Percentiles rank a stretch among this genome's conserved stretches.
Evolutionary conservation across 495 filamentous ascomycete species (phyloP).

Genomic region (Chlorociboria aeruginascens): DNA sequence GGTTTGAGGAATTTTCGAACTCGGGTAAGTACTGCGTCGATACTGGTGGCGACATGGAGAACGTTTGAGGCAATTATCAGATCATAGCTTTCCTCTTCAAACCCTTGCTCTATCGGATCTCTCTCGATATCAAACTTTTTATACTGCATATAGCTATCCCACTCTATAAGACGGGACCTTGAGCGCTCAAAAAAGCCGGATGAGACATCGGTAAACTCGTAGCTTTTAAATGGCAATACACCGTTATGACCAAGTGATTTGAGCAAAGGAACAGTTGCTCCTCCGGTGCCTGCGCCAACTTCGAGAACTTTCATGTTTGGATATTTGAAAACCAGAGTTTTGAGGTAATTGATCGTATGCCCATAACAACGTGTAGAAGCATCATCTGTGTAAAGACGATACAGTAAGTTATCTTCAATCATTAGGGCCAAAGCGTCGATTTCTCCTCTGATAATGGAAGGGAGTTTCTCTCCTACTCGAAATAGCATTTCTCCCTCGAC

Average conservation of each 20-base stretch:
- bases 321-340: conserved; percentile 16
- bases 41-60: conserved; percentile 39
- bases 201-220: conserved; percentile 39
- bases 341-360: neutral
- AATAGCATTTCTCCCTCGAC: too few species aligned
- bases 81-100: conserved; percentile 32
- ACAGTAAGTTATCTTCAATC: too few species aligned
- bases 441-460: too few species aligned
- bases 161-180: conserved; percentile 26
- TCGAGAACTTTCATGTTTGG: conserved; percentile 31
- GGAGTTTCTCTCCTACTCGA: too few species aligned
- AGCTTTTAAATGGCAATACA: conserved; percentile 3
- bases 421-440: too few species aligned
- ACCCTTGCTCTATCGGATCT: conserved; percentile 34
- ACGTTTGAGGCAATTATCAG: conserved; percentile 40
- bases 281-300: conserved; percentile 33
- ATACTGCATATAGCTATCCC: conserved; percentile 9
- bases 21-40: conserved; percentile 34
- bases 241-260: neutral
- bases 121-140: conserved; percentile 32
- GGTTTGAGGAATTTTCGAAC: conserved; percentile 25
- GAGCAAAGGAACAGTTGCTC: conserved; percentile 21
- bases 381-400: neutral
- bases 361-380: neutral
- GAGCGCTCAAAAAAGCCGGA: conserved; percentile 36